These are phyloP conservation scores for Furcasterigmium furcatum DNA, from an alignment of 2,329 filamentous ascomycete genomes.

Conservation along the genomic window DNA sequence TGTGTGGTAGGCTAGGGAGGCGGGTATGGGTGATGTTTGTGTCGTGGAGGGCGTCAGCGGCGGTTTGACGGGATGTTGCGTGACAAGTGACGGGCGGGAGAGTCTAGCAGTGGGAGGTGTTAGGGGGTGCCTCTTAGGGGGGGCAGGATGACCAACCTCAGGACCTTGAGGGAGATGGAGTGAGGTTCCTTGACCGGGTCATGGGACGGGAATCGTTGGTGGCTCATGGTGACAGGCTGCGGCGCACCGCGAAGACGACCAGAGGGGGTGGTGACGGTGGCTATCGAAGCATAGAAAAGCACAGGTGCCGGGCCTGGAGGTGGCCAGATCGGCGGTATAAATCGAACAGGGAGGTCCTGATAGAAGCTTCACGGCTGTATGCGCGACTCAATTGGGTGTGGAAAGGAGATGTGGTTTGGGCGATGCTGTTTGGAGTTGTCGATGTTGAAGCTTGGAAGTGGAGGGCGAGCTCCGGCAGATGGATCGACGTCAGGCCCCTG, in stretches of 20 bases:
- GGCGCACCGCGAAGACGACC: background rate
- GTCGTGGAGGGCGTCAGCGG: slow-evolving; percentile 32
- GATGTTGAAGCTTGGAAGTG: too few relatives aligned
- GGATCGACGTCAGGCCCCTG: too few relatives aligned
- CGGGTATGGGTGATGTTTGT: slow-evolving; percentile 51
- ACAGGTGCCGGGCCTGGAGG: too few relatives aligned
- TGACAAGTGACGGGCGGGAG: slow-evolving; percentile 74
- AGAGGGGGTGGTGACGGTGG: too few relatives aligned
- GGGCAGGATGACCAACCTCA: slow-evolving; percentile 46
- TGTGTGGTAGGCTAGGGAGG: slow-evolving; percentile 68
- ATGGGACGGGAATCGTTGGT: slow-evolving; percentile 54
- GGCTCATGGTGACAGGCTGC: slow-evolving; percentile 41
- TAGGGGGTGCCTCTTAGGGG: slow-evolving; percentile 3
- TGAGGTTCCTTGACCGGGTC: slow-evolving; percentile 70
- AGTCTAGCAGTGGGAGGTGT: slow-evolving; percentile 50
- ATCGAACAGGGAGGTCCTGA: too few relatives aligned
- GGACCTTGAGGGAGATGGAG: slow-evolving; percentile 73
- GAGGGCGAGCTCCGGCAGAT: too few relatives aligned
- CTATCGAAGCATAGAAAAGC: too few relatives aligned
- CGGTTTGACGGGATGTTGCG: slow-evolving; percentile 62
- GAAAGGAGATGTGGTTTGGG: too few relatives aligned
- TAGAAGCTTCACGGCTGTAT: too few relatives aligned
- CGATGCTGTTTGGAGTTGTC: too few relatives aligned
- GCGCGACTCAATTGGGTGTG: too few relatives aligned
- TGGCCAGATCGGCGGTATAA: too few relatives aligned